Evolutionary conservation across 2,329 filamentous ascomycete species (phyloP), one percentile per base, ranked within the genome.

Genomic region (Monosporascus sp.): DNA sequence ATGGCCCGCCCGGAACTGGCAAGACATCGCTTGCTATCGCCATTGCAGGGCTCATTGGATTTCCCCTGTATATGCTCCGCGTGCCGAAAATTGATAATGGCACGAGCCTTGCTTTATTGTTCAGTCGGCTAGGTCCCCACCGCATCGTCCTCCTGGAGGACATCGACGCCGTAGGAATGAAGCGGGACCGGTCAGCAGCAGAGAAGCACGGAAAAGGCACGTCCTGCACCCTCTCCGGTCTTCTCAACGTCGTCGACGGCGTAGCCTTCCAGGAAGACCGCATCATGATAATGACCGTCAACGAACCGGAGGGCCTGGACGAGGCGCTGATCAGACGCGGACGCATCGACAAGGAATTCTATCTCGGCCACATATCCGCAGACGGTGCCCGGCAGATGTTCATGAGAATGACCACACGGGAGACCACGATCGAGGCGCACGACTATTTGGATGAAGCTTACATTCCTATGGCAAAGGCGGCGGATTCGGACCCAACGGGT

Each of bases 171-270:
- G 70, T 71, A 2, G 67, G 68, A n/a, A 54, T 75, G 47, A 39
- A 38, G 20, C 47, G 47, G 9, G 46, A 5, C 25, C 46, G 15
- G 3, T 11, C 27, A 27, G 20, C 14, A 22, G 46, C 24, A 65
- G 27, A 48, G 37, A 48, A 37, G 15, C 20, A 49, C 31, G 36
- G 47, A 20, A 38, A 41, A 8, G n/a, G 25, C 4, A 48, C 48
- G 37, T 22, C 37, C 24, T 52, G 46, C 38, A 80, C 78, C 4
- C 72, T 84, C 9, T 80, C 78, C 0, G 80, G 79, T 3, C 68
- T 84, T 3, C 72, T 85, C 36, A 84, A 84, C 61, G 76, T 77
- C 20, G 81, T 84, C 51, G 80, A 85, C 54, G 80, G 82, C 17
- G 62, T 62, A 3, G 57, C 55, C 6, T 60, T 61, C 22, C 56